Percentiles rank a stretch among this genome's conserved stretches.
phyloP scores from a whole-genome alignment of 208 protist species.

The Wallacemonas sp. region DNA sequence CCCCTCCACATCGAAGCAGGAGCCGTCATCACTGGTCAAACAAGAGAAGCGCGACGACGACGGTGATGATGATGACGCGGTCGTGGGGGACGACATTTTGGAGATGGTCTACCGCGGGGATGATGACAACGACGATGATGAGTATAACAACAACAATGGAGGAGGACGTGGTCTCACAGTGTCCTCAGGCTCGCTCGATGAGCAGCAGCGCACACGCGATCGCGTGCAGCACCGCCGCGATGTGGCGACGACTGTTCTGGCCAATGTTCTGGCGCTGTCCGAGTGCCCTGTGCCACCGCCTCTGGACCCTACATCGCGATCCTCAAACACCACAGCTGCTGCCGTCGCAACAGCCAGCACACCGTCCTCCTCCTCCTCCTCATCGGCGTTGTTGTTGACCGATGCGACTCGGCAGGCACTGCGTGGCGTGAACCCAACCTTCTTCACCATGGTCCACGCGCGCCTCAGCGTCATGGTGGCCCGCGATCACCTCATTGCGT shows the following conservation, averaged over 20 bases:
- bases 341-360: no score
- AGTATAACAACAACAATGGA: neutral
- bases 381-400: constrained; percentile 8
- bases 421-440: constrained; percentile 45
- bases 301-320: neutral
- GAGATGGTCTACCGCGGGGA: neutral
- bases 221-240: constrained; percentile 11
- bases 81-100: neutral
- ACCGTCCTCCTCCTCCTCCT: no score
- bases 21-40: constrained; percentile 22
- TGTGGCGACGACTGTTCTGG: constrained; percentile 23
- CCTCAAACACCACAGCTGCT: neutral
- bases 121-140: constrained; percentile 10
- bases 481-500: constrained; percentile 60
- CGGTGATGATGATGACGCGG: constrained; percentile 2
- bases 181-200: neutral
- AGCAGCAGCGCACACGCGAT: neutral
- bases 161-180: no score
- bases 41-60: constrained; percentile 21
- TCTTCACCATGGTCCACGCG: constrained; percentile 85
- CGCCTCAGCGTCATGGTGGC: constrained; percentile 75
- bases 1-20: neutral
- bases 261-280: constrained; percentile 22
- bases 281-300: constrained; percentile 17
- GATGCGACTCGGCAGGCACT: constrained; percentile 22